Percentiles rank a stretch among this genome's conserved stretches.
These are phyloP conservation scores for Talaromyces sp. DNA, from an alignment of 2,329 filamentous ascomycete species.

Conservation along the genomic window DNA sequence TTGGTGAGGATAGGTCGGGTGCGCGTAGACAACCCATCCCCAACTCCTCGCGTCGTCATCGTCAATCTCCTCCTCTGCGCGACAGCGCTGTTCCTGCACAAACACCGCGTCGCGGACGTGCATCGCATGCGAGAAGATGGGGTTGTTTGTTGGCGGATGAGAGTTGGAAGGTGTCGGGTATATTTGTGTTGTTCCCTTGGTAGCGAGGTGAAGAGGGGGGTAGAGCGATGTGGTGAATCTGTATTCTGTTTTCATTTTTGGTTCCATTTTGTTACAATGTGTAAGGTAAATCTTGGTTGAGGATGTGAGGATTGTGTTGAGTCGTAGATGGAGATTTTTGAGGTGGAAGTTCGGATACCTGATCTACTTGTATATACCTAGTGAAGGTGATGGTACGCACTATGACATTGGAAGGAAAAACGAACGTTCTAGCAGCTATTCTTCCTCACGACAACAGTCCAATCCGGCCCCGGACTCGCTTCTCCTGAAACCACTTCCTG, in stretches of 20 bases:
- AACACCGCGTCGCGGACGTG: constrained; percentile 57
- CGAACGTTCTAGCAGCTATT: not conserved
- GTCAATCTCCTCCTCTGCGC: constrained; percentile 71
- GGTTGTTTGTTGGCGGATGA: constrained; percentile 38
- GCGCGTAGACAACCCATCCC: constrained; percentile 80
- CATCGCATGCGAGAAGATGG: constrained; percentile 60
- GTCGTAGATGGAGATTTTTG: not conserved
- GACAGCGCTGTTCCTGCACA: constrained; percentile 55
- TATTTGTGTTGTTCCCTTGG: constrained; percentile 15
- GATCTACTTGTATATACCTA: not conserved
- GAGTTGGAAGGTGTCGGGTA: constrained; percentile 28
- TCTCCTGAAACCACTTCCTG: not conserved
- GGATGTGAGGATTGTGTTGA: no score
- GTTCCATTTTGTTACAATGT: no score
- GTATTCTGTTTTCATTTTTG: not conserved
- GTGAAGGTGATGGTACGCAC: not conserved
- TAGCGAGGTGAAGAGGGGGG: constrained; percentile 1
- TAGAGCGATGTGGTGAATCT: constrained; percentile 8
- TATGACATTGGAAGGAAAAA: not conserved
- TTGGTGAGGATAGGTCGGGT: not conserved
- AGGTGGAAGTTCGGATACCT: not conserved
- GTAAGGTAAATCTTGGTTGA: not conserved
- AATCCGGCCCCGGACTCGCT: not conserved
- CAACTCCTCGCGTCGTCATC: constrained; percentile 73
- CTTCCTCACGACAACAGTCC: constrained; percentile 8